These are phyloP conservation scores for Lactifluus subvellereus DNA, from an alignment of 768 basidiomycete genomes.

Conservation along the genomic window DNA sequence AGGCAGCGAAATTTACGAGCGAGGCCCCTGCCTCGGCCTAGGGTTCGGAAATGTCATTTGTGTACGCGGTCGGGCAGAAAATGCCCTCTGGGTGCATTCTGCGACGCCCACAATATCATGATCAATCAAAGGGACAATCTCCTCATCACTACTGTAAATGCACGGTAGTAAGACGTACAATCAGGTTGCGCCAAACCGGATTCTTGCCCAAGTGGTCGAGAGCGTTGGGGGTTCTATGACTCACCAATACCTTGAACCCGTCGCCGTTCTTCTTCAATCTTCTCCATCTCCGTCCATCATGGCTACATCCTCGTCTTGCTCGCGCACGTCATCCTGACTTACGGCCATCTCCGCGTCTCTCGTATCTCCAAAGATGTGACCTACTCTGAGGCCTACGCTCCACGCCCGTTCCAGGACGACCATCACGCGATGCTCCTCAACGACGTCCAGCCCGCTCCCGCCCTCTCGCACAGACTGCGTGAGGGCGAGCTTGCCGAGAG, in stretches of 20 bases:
- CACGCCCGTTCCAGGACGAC: constrained; percentile 15
- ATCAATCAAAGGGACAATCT: not conserved
- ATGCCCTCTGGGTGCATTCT: too few species aligned
- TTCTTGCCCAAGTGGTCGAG: not conserved
- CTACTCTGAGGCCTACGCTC: constrained; percentile 12
- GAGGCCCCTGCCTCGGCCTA: too few species aligned
- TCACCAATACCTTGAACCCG: not conserved
- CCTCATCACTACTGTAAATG: not conserved
- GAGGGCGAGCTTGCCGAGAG: constrained; percentile 14
- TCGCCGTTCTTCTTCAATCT: not conserved
- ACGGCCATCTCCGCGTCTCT: not conserved
- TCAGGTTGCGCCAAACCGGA: not conserved
- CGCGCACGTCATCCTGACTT: not conserved
- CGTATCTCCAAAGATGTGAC: not conserved
- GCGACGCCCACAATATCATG: not conserved
- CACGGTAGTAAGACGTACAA: not conserved
- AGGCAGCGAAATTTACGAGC: not conserved
- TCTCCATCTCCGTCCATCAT: not conserved
- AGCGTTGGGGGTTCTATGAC: not conserved
- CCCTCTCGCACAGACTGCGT: constrained; percentile 2
- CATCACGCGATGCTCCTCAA: constrained; percentile 12
- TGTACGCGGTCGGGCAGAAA: too few species aligned
- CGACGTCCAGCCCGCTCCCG: constrained; percentile 3
- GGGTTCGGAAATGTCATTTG: not conserved
- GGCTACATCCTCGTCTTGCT: not conserved